Conservation (phyloP, 768 basidiomycete species). For the Naganishia vishniacii region DNA sequence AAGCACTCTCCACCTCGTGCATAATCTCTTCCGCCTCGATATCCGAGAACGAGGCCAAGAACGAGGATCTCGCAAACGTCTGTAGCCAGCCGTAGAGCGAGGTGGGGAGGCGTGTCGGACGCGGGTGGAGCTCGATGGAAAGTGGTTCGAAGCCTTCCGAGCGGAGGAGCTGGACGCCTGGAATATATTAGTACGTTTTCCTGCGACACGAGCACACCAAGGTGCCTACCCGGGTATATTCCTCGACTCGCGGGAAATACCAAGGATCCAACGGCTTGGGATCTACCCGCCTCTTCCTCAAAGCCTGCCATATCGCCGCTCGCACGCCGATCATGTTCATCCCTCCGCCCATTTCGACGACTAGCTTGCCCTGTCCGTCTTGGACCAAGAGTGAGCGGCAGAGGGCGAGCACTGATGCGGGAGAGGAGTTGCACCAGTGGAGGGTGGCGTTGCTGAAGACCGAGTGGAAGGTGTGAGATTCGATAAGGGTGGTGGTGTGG, state of each 20-base stretch:
- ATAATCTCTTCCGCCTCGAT: constrained; percentile 53
- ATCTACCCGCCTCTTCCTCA: constrained; percentile 57
- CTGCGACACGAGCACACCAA: too few relatives aligned
- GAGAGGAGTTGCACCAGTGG: constrained; percentile 80
- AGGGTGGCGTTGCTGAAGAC: constrained; percentile 74
- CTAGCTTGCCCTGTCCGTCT: constrained; percentile 51
- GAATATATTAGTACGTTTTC: constrained; percentile 39
- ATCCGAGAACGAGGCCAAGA: constrained; percentile 57
- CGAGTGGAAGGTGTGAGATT: constrained; percentile 54
- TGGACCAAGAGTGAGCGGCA: constrained; percentile 8
- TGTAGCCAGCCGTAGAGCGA: constrained; percentile 59
- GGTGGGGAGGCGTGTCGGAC: constrained; percentile 47
- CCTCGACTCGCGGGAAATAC: constrained; percentile 71
- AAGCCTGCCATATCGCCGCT: constrained; percentile 38
- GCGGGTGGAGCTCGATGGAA: constrained; percentile 40
- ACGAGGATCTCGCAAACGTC: constrained; percentile 61
- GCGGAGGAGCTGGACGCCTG: constrained; percentile 28
- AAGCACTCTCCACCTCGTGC: constrained; percentile 1
- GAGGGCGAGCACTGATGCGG: constrained; percentile 57
- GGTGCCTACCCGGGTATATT: constrained; percentile 61
- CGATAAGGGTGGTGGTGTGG: constrained; percentile 31
- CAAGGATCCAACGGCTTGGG: constrained; percentile 66
- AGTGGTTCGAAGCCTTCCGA: constrained; percentile 28
- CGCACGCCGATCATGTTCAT: constrained; percentile 63
- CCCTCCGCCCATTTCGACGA: constrained; percentile 72